Percentiles rank a stretch among this genome's conserved stretches.
Conservation (phyloP, 768 basidiomycete genomes). For the Leccinellum rugosiceps region DNA sequence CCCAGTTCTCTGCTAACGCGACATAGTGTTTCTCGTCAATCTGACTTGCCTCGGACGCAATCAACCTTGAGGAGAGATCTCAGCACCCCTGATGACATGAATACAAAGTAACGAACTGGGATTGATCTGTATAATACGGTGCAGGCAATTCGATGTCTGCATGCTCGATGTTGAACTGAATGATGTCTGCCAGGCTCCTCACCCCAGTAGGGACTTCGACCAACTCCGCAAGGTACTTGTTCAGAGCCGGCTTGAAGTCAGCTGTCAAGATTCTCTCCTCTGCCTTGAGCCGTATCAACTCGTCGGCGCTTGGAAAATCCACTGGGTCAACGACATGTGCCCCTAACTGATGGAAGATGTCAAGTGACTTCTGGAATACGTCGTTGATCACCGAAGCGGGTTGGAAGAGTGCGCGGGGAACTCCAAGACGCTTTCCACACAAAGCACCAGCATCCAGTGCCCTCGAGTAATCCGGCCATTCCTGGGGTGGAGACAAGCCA, state of each 20-base stretch:
- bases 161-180: conserved; percentile 53
- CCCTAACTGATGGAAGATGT: conserved; percentile 37
- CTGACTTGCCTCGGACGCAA: conserved; percentile 24
- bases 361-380: conserved; percentile 39
- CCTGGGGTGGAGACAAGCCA: conserved; percentile 41
- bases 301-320: conserved; percentile 53
- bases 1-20: conserved; percentile 44
- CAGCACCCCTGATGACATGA: background rate
- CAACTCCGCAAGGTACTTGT: conserved; percentile 46
- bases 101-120: conserved; percentile 24
- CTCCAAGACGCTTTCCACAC: conserved; percentile 42
- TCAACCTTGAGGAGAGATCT: conserved; percentile 13
- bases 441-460: conserved; percentile 48
- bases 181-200: conserved; percentile 53
- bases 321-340: conserved; percentile 58
- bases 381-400: conserved; percentile 25
- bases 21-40: conserved; percentile 41
- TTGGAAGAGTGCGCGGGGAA: conserved; percentile 37
- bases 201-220: conserved; percentile 59
- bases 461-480: conserved; percentile 53
- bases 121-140: conserved; percentile 37
- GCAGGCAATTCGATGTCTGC: conserved; percentile 43
- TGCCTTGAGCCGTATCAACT: conserved; percentile 45
- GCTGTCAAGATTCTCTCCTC: conserved; percentile 51
- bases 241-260: conserved; percentile 54